A percentile compares a stretch with the other conserved stretches of the same genome.
phyloP scores from a whole-genome alignment of 768 basidiomycete genomes.

The Kwoniella europaea region DNA sequence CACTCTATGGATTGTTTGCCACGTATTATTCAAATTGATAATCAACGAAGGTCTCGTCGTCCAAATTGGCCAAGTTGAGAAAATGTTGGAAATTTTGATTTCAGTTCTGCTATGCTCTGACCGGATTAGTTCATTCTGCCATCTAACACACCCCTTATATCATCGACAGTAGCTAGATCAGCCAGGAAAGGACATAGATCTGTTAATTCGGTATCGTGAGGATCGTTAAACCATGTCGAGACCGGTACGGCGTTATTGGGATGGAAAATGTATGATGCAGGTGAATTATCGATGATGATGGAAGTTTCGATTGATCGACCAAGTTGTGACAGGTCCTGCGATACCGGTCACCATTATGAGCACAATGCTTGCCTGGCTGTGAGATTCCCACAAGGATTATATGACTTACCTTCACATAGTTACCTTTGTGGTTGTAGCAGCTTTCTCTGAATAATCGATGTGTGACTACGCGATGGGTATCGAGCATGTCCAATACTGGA shows the following conservation, averaged over 20 bases:
- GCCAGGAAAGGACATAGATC: conserved; percentile 93
- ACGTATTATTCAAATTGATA: not conserved
- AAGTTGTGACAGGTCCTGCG: conserved; percentile 91
- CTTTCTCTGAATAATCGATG: conserved; percentile 96
- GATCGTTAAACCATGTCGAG: conserved; percentile 99
- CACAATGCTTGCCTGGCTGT: too few species aligned
- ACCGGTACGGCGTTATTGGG: conserved; percentile 99
- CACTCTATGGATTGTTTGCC: too few species aligned
- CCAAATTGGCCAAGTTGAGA: not conserved
- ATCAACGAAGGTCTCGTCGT: not conserved
- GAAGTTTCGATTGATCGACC: conserved; percentile 91
- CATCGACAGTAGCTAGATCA: conserved; percentile 81
- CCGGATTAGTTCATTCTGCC: conserved; percentile 58
- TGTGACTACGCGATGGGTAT: conserved; percentile 85
- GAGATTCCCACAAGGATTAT: too few species aligned
- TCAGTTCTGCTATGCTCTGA: not conserved
- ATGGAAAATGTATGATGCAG: conserved; percentile 98
- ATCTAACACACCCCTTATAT: conserved; percentile 89
- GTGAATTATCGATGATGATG: conserved; percentile 98
- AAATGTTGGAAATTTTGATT: not conserved
- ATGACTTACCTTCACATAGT: conserved; percentile 89
- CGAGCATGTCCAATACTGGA: conserved; percentile 95
- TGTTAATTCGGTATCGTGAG: conserved; percentile 95
- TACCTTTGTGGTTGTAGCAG: conserved; percentile 98
- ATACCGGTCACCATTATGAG: too few species aligned